Percentiles rank a stretch among this genome's conserved stretches.
These are phyloP conservation scores for Naganishia cerealis DNA, from an alignment of 1,284 basidiomycete genomes.

Conservation along the genomic window DNA sequence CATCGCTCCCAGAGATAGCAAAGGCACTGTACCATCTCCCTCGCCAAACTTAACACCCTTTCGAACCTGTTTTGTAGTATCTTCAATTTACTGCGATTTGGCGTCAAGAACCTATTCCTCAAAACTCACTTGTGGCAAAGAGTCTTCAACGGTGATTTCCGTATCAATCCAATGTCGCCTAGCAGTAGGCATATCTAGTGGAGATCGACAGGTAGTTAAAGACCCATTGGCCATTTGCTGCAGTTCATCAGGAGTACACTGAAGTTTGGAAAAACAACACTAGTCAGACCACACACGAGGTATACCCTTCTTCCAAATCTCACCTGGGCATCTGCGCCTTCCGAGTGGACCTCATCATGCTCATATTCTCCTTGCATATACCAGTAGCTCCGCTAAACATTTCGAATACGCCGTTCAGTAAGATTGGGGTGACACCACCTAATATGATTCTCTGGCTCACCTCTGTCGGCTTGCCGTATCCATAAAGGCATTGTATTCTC, in stretches of 20 bases:
- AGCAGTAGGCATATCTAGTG: constrained; percentile 63
- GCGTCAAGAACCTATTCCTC: not conserved
- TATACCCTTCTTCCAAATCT: not conserved
- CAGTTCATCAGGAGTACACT: constrained; percentile 33
- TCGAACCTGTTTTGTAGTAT: constrained; percentile 57
- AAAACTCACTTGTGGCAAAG: constrained; percentile 61
- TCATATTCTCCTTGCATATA: constrained; percentile 71
- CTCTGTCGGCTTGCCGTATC: constrained; percentile 95
- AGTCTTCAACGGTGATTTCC: constrained; percentile 68
- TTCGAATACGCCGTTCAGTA: constrained; percentile 29
- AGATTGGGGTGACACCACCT: not conserved
- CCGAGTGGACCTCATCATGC: constrained; percentile 63
- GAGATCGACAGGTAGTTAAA: constrained; percentile 55
- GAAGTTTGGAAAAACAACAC: not conserved
- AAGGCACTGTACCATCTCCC: constrained; percentile 92
- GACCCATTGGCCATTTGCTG: constrained; percentile 33
- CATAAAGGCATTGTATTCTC: constrained; percentile 76
- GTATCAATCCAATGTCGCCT: constrained; percentile 78
- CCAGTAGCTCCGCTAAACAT: constrained; percentile 56
- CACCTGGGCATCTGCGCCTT: constrained; percentile 54
- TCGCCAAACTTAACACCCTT: constrained; percentile 87
- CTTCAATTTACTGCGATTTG: not conserved
- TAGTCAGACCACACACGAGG: not conserved
- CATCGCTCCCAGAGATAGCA: constrained; percentile 89
- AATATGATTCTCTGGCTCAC: constrained; percentile 52